Evolutionary conservation across 106 monocot species (phyloP).

Genomic region (Allium cepa): DNA sequence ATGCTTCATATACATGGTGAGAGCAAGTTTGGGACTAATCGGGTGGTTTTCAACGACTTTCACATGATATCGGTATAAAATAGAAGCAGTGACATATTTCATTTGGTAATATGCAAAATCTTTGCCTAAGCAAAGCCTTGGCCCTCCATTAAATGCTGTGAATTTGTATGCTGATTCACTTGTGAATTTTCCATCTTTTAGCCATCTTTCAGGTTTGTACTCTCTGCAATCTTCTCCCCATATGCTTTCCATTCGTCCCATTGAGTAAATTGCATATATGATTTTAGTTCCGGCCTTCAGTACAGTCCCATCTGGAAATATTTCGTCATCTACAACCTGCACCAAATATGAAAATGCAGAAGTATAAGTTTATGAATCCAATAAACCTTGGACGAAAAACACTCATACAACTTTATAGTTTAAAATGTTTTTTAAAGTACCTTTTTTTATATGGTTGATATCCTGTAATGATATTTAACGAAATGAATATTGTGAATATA

Average conservation of each 20-base stretch:
- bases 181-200: conserved; percentile 29
- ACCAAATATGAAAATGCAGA: no score
- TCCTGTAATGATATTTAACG: no score
- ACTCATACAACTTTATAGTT: no score
- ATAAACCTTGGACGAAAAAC: no score
- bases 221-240: conserved; percentile 88
- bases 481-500: not conserved
- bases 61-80: conserved; percentile 63
- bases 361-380: no score
- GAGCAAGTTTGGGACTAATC: conserved; percentile 66
- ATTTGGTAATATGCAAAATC: conserved; percentile 96
- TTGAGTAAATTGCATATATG: conserved; percentile 74
- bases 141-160: conserved; percentile 94
- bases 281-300: conserved; percentile 81
- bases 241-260: conserved; percentile 97
- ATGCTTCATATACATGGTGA: conserved; percentile 94
- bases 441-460: no score
- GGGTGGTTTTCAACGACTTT: conserved; percentile 54
- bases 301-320: conserved; percentile 58
- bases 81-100: conserved; percentile 63
- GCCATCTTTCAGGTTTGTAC: conserved; percentile 81
- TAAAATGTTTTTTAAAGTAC: no score
- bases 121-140: conserved; percentile 80
- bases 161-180: conserved; percentile 94
- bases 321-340: conserved; percentile 30